These are phyloP conservation scores for Brachypodium distachyon DNA, from an alignment of 202 grass and related monocot genomes.

Conservation along the genomic window DNA sequence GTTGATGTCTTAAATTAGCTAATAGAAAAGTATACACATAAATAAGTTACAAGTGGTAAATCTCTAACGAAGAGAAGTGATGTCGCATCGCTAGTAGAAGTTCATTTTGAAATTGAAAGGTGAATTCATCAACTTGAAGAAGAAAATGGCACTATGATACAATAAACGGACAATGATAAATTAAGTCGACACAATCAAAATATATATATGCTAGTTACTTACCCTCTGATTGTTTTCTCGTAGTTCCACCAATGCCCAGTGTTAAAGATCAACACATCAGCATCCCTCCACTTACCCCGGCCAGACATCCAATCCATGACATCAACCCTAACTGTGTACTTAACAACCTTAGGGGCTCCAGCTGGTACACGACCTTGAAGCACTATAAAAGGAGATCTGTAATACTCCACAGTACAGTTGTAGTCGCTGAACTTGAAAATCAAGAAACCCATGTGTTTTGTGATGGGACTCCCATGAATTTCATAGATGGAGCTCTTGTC, in stretches of 20 bases:
- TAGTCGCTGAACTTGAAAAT: slow-evolving; percentile 80
- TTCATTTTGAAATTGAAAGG: not conserved
- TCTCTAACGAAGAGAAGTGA: no score
- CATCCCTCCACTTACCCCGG: slow-evolving; percentile 49
- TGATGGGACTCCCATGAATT: slow-evolving; percentile 77
- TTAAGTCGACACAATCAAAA: not conserved
- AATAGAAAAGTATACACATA: not conserved
- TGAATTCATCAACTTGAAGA: not conserved
- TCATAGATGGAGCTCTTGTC: slow-evolving; percentile 69
- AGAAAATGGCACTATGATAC: no score
- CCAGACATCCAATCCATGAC: slow-evolving; percentile 60
- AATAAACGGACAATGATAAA: no score
- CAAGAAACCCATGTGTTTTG: slow-evolving; percentile 87
- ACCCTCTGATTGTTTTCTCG: slow-evolving; percentile 79
- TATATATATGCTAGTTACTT: slow-evolving; percentile 23
- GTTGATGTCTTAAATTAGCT: not conserved
- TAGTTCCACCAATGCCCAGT: slow-evolving; percentile 97
- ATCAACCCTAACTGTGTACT: slow-evolving; percentile 54
- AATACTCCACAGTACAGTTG: slow-evolving; percentile 92
- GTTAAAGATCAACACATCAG: slow-evolving; percentile 89
- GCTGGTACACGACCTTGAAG: slow-evolving; percentile 48
- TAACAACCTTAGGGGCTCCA: slow-evolving; percentile 42
- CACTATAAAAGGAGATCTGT: slow-evolving; percentile 82
- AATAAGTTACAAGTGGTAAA: not conserved
- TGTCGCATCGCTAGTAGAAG: not conserved